A percentile compares a stretch with the other conserved stretches of the same genome.
Conservation (phyloP, 202 grass and related monocot species). For the Digitaria exilis region DNA sequence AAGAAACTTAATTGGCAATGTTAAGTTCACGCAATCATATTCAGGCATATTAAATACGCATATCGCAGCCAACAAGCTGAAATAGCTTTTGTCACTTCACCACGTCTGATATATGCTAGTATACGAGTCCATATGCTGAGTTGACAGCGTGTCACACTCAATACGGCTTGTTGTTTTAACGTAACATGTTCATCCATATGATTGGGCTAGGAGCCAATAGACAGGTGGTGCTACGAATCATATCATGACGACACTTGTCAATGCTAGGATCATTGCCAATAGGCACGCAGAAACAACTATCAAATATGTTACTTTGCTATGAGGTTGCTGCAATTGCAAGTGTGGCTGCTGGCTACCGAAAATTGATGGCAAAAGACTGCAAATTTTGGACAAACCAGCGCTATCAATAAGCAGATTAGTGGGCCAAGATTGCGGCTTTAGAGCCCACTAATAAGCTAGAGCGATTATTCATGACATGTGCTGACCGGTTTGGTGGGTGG, state of each 20-base stretch:
- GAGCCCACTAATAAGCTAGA: too few species aligned
- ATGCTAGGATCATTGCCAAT: neutral
- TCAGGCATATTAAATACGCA: neutral
- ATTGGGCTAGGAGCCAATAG: too few species aligned
- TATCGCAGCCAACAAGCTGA: neutral
- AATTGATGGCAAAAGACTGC: neutral
- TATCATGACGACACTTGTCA: neutral
- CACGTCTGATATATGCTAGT: neutral
- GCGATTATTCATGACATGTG: neutral
- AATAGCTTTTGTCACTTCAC: neutral
- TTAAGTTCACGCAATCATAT: neutral
- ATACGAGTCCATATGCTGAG: neutral
- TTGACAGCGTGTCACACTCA: neutral
- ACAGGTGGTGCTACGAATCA: neutral
- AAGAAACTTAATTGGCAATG: neutral
- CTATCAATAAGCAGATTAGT: too few species aligned
- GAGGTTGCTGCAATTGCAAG: neutral
- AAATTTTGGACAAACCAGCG: neutral
- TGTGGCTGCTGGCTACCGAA: neutral
- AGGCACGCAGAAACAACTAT: too few species aligned
- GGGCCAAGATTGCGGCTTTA: too few species aligned
- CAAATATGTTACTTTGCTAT: too few species aligned
- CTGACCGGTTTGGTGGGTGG: neutral
- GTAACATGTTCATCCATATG: neutral
- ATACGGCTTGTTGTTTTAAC: neutral